Evolutionary conservation across 1,284 basidiomycete genomes (phyloP).

Genomic region (Cutaneotrichosporon sp.): DNA sequence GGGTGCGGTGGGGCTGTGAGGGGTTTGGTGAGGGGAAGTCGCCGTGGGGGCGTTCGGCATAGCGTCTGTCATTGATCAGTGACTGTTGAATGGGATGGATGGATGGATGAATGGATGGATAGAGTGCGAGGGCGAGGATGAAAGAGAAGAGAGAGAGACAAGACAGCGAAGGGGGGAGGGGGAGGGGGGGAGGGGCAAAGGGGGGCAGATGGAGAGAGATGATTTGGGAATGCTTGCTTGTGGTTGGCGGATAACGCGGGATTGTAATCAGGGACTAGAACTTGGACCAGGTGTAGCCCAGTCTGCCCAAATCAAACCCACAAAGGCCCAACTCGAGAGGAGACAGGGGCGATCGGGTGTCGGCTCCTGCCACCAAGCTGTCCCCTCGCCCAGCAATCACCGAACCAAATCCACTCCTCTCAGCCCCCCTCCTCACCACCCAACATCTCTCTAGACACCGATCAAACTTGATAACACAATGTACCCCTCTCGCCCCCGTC

Average conservation of each 20-base stretch:
- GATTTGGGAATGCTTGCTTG: background rate
- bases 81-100: conserved; percentile 5
- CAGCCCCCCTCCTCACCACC: too few relatives aligned
- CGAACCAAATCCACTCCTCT: background rate
- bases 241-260: conserved; percentile 3
- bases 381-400: background rate
- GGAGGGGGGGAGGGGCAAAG: too few relatives aligned
- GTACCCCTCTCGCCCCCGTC: background rate
- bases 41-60: conserved; percentile 22
- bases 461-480: background rate
- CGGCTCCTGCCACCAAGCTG: too few relatives aligned
- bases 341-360: too few relatives aligned
- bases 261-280: conserved; percentile 3
- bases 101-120: background rate
- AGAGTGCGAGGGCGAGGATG: background rate
- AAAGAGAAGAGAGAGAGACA: background rate
- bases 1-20: conserved; percentile 13
- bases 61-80: background rate
- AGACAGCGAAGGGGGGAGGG: background rate
- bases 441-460: background rate
- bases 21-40: conserved; percentile 14
- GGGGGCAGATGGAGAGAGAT: too few relatives aligned
- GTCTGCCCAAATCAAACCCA: too few relatives aligned
- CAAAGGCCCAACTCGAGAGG: too few relatives aligned
- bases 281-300: too few relatives aligned